Evolutionary conservation across 2,329 filamentous ascomycete species (phyloP).

Genomic region (Plenodomus lindquistii): DNA sequence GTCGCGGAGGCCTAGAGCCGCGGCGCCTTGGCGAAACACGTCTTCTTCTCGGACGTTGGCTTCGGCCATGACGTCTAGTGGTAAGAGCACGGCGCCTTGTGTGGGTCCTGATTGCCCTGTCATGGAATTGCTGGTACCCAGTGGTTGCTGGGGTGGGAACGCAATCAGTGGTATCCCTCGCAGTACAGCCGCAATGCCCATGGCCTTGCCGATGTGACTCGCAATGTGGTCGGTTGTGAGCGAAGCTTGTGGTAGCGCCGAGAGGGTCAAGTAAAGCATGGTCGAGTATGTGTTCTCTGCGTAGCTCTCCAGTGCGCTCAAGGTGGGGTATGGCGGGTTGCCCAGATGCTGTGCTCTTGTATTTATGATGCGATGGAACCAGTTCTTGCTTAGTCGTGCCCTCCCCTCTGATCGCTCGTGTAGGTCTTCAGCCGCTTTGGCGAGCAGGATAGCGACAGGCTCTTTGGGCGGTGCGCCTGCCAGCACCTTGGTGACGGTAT

Average conservation of each 20-base stretch:
- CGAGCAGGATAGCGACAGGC: conserved; percentile 83
- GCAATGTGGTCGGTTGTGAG: conserved; percentile 90
- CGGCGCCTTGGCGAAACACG: conserved; percentile 76
- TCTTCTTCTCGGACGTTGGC: conserved; percentile 83
- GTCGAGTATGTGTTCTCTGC: conserved; percentile 95
- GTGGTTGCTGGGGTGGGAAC: conserved; percentile 66
- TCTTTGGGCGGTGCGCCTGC: conserved; percentile 81
- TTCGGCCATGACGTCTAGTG: conserved; percentile 87
- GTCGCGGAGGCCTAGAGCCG: conserved; percentile 81
- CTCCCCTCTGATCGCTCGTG: conserved; percentile 51
- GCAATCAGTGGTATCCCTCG: conserved; percentile 87
- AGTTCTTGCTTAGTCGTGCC: conserved; percentile 57
- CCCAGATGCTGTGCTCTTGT: conserved; percentile 81
- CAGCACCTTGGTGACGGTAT: conserved; percentile 78
- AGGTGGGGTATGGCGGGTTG: conserved; percentile 76
- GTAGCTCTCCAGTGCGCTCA: conserved; percentile 80
- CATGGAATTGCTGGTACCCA: conserved; percentile 48
- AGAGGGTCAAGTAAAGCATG: conserved; percentile 84
- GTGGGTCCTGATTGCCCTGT: conserved; percentile 47
- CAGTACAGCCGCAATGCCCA: conserved; percentile 84
- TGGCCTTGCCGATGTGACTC: conserved; percentile 92
- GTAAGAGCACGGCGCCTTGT: conserved; percentile 74
- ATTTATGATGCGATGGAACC: conserved; percentile 72
- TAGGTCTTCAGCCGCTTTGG: conserved; percentile 68
- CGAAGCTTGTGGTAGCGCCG: conserved; percentile 76